Evolutionary conservation across 306 rosid species (phyloP), one percentile per base, ranked within the genome.

Genomic region (Citrullus amarus): DNA sequence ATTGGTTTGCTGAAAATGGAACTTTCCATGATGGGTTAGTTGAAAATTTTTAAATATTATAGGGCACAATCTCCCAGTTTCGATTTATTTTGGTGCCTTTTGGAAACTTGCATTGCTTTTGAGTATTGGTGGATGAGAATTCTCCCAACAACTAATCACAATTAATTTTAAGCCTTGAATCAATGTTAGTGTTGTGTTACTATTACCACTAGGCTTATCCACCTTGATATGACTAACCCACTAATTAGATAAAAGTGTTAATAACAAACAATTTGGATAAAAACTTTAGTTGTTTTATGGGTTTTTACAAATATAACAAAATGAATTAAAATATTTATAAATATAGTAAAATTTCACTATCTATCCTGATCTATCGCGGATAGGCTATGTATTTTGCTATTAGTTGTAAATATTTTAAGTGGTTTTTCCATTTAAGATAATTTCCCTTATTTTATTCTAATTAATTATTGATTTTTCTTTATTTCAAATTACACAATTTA

Each of bases 51-150:
- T 12, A 69, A 53, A 16, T 53, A 44, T 69, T 43, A 4, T 36
- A 43, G 75, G 75, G 55, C 75, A 69, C 75, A 69, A 69, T 43
- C 32, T 46, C 56, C 55, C 18, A 69, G 44, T 69, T 69, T 44
- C 53, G n/a, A 41, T 43, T 69, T 69, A 1, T 69, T 43, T 43
- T 41, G 75, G 75, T 43, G 54, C 36, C 5, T 69, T 69, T 69
- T 69, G 55, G 2, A 69, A 2, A 67, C 32, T 39, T 67, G 53
- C 8, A 18, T 41, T 67, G 53, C 8, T 39, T 41, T 67, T 67
- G 51, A 18, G 1, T 67, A 69, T 69, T 69, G 51, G 75, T 43
- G 18, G 55, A 68, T 41, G 75, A 20, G 53, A 69, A 10, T 69
- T 44, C 18, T 18, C 18, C 75, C 28, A 41, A 41, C 53, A 67